Base-by-base conservation (phyloP, 2,329 filamentous ascomycete species). In the Aspergillus ochraceoroseus region DNA sequence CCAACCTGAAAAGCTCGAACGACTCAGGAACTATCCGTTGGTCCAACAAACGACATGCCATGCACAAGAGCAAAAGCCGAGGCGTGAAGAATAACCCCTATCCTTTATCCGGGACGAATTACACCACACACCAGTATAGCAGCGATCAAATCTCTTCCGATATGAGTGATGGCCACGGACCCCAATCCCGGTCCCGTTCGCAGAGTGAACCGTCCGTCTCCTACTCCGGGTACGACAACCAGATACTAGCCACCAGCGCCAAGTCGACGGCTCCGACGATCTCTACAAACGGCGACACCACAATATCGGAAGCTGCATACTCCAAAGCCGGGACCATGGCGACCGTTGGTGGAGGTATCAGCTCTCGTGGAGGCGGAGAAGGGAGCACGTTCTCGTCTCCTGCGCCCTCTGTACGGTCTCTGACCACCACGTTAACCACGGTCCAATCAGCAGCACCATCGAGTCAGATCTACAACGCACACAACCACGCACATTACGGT, bases 81-180 rank as follows among this genome's bases (percentile, higher is more conserved):
- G 62, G 68, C 12, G 70, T 72, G 35, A 79, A 80, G 57, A 94
- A 95, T 72, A 90, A 90, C 60, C 89, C 89, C n/a, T 95, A 95
- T 59, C 86, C 86, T 6, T 76, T 90, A 55, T 94, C 87, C 2
- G 85, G 85, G 43, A 76, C 75, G 30, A 58, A 79, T 43, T 64
- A 65, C 46, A 59, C 58, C 23, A 50, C 53, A 42, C 52, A 43
- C 48, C 53, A 57, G 46, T 70, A 68, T 55, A 71, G 70, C 41
- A 62, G 59, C 33, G 67, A 71, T 51, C 63, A 65, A 36, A 67
- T 68, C 43, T 62, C 71, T 46, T 67, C 70, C 11, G 56, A 82
- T 70, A 41, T 78, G 67, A 51, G 73, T 65, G 38, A 64, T 57
- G 49, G 64, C 55, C 28, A 66, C 62, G 76, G 74, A 57, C 65